phyloP scores from a whole-genome alignment of 768 basidiomycete species.

The Rhizopogon sp. region DNA sequence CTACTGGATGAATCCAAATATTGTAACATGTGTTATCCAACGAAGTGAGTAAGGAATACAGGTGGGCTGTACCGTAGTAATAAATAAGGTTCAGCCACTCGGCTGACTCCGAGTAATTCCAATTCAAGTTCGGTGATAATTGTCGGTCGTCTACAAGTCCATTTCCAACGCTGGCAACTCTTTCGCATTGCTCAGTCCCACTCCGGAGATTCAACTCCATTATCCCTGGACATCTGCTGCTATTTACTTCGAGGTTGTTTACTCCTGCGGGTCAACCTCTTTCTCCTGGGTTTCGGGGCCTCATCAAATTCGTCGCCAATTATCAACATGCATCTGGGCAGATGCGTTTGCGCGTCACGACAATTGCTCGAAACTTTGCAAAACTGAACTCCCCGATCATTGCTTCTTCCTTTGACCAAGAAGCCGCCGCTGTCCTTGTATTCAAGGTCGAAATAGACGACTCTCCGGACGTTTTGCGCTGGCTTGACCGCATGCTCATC shows the following conservation, averaged over 20 bases:
- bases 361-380: conserved; percentile 95
- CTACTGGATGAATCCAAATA: no score
- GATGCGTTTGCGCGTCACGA: conserved; percentile 93
- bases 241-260: conserved; percentile 96
- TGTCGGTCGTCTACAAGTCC: no score
- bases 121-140: no score
- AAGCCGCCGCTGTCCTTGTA: conserved; percentile 93
- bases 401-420: conserved; percentile 94
- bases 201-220: conserved; percentile 86
- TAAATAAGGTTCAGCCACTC: no score
- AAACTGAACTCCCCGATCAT: conserved; percentile 95
- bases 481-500: conserved; percentile 99
- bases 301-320: conserved; percentile 97
- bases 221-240: conserved; percentile 79
- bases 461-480: conserved; percentile 90
- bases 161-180: no score
- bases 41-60: no score
- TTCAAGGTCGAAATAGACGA: conserved; percentile 99
- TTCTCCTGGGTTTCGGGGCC: conserved; percentile 83
- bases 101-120: no score
- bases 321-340: conserved; percentile 98
- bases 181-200: no score
- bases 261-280: conserved; percentile 94
- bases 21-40: no score
- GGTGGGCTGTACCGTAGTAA: no score